Conservation (phyloP, 257 asterid genomes). For the Paulownia fortunei region DNA sequence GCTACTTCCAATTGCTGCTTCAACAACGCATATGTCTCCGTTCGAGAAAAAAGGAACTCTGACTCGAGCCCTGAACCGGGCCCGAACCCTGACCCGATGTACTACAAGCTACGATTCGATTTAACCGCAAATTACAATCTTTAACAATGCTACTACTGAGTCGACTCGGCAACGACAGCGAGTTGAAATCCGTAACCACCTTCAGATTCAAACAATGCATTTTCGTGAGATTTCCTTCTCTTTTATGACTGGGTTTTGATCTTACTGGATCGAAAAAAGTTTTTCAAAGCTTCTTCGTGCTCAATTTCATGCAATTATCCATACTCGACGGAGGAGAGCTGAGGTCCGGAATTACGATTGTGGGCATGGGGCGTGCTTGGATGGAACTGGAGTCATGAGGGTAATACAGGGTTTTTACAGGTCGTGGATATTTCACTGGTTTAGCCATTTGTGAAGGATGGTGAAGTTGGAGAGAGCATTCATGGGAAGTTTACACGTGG, state of each 20-base stretch:
- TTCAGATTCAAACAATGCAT: slow-evolving; percentile 64
- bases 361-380: background rate
- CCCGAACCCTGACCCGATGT: slow-evolving; percentile 43
- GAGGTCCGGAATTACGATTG: background rate
- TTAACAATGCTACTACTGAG: slow-evolving; percentile 28
- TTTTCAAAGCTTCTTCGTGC: background rate
- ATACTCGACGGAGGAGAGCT: background rate
- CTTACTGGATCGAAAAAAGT: background rate
- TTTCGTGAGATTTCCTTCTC: slow-evolving; percentile 8
- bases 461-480: too few species aligned
- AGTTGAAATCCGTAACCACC: slow-evolving; percentile 29
- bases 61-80: slow-evolving; percentile 32
- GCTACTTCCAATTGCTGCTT: slow-evolving; percentile 80
- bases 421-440: background rate
- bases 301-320: background rate
- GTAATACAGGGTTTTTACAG: background rate
- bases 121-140: slow-evolving; percentile 31
- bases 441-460: background rate
- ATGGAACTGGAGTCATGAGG: background rate
- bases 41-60: slow-evolving; percentile 54
- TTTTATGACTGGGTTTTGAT: background rate
- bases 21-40: slow-evolving; percentile 66
- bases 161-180: slow-evolving; percentile 39
- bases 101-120: slow-evolving; percentile 54
- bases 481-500: too few species aligned